Evolutionary conservation across 805 yeast genomes (phyloP).

Genomic region (Metschnikowia lunata): DNA sequence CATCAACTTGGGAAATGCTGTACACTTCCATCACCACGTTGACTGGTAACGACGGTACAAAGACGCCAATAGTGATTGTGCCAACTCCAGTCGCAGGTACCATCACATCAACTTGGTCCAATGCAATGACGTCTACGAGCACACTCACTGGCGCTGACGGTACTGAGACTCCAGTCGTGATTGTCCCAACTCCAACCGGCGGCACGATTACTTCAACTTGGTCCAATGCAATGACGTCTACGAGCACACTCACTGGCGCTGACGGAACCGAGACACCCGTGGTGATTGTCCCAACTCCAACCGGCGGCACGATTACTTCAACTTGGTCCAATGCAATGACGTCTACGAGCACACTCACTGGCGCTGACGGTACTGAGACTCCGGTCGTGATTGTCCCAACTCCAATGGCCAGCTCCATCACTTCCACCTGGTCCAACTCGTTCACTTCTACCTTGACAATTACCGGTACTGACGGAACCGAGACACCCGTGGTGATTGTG

Average conservation of each 20-base stretch:
- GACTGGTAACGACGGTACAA: too few species aligned
- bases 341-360: background rate
- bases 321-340: slow-evolving; percentile 1
- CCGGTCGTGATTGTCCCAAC: too few species aligned
- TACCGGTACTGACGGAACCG: too few species aligned
- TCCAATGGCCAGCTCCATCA: too few species aligned
- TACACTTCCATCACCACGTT: too few species aligned
- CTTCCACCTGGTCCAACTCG: background rate
- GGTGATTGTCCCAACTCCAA: background rate
- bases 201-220: background rate
- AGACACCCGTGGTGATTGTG: too few species aligned
- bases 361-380: too few species aligned
- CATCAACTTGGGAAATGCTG: too few species aligned
- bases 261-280: too few species aligned
- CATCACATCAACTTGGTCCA: slow-evolving; percentile 9
- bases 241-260: background rate
- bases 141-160: slow-evolving; percentile 14
- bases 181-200: too few species aligned
- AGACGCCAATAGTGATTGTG: slow-evolving; percentile 11
- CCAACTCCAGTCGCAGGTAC: slow-evolving; percentile 11
- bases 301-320: background rate
- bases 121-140: slow-evolving; percentile 6
- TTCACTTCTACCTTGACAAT: background rate
- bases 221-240: background rate
- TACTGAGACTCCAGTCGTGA: slow-evolving; percentile 18